Conservation (phyloP, 257 asterid species). For the Gardenia jasminoides region DNA sequence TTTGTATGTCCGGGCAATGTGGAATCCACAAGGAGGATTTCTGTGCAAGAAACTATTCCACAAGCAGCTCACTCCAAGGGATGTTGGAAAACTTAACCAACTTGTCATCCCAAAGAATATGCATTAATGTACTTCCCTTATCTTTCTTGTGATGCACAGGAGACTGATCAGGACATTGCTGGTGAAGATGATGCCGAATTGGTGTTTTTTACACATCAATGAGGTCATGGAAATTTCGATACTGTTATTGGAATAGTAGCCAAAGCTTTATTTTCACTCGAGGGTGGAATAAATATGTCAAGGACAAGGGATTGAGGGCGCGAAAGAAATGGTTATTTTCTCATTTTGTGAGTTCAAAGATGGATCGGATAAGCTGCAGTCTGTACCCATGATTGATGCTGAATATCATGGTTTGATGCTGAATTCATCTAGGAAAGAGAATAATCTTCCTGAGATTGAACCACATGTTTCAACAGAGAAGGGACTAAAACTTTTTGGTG, state of each 20-base stretch:
- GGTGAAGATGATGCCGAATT: conserved; percentile 40
- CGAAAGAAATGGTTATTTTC: conserved; percentile 48
- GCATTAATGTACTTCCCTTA: conserved; percentile 33
- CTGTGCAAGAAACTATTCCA: conserved; percentile 25
- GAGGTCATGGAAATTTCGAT: conserved; percentile 62
- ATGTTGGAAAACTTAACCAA: conserved; percentile 37
- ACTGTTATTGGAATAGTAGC: conserved; percentile 76
- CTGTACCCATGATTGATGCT: conserved; percentile 43
- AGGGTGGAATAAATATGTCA: conserved; percentile 71
- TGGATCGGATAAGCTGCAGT: conserved; percentile 21
- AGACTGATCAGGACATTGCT: not conserved
- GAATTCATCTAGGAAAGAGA: not conserved
- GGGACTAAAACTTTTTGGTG: conserved; percentile 27
- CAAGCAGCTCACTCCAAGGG: conserved; percentile 39
- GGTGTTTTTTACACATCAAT: conserved; percentile 35
- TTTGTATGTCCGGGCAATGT: too few species aligned
- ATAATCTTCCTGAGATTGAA: not conserved
- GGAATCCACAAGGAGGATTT: too few species aligned
- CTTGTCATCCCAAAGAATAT: conserved; percentile 33
- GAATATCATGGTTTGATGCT: conserved; percentile 10
- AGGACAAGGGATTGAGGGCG: conserved; percentile 43
- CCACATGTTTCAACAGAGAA: not conserved
- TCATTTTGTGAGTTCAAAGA: conserved; percentile 40
- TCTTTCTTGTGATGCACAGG: conserved; percentile 24
- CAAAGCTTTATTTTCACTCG: conserved; percentile 69